Evolutionary conservation across 768 basidiomycete genomes (phyloP).

Genomic region (Boletus rufocinnamomeus): DNA sequence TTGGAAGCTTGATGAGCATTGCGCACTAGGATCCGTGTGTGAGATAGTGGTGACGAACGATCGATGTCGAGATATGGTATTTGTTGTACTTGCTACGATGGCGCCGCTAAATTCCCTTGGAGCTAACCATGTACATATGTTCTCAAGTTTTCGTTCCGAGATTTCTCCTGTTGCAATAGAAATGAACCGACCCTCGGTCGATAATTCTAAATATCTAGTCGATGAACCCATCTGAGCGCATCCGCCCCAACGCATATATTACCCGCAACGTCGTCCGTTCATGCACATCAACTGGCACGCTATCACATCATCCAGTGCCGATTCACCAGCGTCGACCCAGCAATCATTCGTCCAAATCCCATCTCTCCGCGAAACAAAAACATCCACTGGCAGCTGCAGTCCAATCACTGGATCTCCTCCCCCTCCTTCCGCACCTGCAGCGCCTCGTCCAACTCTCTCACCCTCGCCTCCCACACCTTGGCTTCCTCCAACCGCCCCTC

Average conservation of each 20-base stretch:
- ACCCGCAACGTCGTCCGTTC: neutral
- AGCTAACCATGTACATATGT: neutral
- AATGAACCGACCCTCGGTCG: neutral
- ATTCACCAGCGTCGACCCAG: neutral
- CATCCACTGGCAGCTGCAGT: no score
- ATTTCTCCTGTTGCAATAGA: neutral
- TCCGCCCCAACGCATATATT: no score
- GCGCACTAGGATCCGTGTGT: constrained; percentile 30
- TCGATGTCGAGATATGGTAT: neutral
- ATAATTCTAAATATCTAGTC: neutral
- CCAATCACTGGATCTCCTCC: neutral
- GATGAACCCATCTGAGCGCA: no score
- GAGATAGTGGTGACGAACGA: neutral
- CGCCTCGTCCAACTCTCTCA: constrained; percentile 28
- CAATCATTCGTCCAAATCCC: neutral
- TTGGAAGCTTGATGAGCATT: constrained; percentile 88
- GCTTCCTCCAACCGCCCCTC: no score
- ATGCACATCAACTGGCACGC: neutral
- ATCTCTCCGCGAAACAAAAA: neutral
- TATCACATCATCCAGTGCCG: neutral
- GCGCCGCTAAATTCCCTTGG: neutral
- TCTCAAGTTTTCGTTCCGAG: neutral
- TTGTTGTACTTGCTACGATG: neutral
- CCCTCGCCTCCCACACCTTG: constrained; percentile 29
- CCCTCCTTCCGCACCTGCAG: constrained; percentile 21